Conservation (phyloP, 192 early-diverging fungal species). For the Podila epigama region DNA sequence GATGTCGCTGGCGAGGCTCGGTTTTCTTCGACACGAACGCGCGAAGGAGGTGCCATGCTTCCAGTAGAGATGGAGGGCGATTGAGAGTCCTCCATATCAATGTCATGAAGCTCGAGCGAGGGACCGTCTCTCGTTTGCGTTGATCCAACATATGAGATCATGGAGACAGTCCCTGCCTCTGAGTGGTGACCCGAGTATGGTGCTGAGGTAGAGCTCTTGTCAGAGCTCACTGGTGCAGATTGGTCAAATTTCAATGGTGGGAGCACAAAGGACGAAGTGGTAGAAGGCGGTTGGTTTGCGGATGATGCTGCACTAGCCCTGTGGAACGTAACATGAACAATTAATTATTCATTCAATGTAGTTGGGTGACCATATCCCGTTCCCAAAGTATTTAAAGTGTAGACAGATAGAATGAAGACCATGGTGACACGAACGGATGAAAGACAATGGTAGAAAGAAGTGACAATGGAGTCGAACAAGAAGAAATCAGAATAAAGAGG, state of each 20-base stretch:
- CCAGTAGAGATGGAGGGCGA: not conserved
- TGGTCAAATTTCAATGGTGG: conserved; percentile 8
- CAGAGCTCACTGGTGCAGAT: not conserved
- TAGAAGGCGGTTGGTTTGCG: not conserved
- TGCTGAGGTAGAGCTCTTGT: no score
- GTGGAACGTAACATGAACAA: not conserved
- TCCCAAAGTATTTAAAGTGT: not conserved
- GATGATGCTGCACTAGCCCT: conserved; percentile 5
- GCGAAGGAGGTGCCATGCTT: not conserved
- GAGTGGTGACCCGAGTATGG: not conserved
- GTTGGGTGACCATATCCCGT: no score
- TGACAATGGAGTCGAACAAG: not conserved
- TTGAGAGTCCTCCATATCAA: not conserved
- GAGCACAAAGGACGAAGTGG: conserved; percentile 12
- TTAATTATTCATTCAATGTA: not conserved
- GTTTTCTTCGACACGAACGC: not conserved
- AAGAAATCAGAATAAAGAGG: not conserved
- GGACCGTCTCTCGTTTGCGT: not conserved
- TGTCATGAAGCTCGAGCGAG: not conserved
- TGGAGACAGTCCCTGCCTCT: not conserved
- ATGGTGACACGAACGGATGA: conserved; percentile 8
- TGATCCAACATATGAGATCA: not conserved
- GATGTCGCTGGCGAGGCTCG: conserved; percentile 10
- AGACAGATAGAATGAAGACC: not conserved
- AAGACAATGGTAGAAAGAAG: not conserved